Conservation (phyloP, 2,329 filamentous ascomycete species). For the Dactylonectria estremocensis region DNA sequence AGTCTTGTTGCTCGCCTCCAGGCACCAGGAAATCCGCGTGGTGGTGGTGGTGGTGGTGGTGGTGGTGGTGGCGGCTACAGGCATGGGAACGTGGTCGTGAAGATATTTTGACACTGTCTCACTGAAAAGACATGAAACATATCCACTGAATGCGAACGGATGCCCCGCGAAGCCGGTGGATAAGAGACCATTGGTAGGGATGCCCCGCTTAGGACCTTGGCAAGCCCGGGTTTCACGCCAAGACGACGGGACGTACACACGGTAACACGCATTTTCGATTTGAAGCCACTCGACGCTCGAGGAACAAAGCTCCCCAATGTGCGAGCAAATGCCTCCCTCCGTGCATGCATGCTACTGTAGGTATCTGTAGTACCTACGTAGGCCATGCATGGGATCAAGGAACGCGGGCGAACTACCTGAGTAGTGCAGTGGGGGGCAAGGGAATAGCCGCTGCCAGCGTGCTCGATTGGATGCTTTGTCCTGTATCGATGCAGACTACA, state of each 20-base stretch:
- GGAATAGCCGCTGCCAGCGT: slow-evolving; percentile 1
- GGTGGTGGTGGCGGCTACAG: background rate
- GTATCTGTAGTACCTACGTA: background rate
- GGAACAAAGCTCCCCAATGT: no score
- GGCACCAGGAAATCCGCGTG: background rate
- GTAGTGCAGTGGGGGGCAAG: background rate
- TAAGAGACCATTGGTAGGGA: background rate
- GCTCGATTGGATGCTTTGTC: background rate
- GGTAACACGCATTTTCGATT: no score
- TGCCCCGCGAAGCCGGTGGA: background rate
- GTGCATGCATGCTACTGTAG: background rate
- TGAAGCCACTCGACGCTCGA: no score
- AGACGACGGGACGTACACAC: no score
- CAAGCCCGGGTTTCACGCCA: no score
- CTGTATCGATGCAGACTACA: no score
- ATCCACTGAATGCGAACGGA: background rate
- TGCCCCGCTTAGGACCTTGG: no score
- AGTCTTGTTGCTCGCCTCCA: background rate
- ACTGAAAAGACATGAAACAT: background rate
- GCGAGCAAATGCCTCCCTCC: background rate
- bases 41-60: background rate
- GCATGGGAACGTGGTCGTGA: background rate
- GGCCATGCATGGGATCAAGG: background rate
- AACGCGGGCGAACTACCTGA: background rate
- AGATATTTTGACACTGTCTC: no score